These are phyloP conservation scores for Sanghuangporus sanghuang DNA, from an alignment of 1,284 basidiomycete species.

Conservation along the genomic window DNA sequence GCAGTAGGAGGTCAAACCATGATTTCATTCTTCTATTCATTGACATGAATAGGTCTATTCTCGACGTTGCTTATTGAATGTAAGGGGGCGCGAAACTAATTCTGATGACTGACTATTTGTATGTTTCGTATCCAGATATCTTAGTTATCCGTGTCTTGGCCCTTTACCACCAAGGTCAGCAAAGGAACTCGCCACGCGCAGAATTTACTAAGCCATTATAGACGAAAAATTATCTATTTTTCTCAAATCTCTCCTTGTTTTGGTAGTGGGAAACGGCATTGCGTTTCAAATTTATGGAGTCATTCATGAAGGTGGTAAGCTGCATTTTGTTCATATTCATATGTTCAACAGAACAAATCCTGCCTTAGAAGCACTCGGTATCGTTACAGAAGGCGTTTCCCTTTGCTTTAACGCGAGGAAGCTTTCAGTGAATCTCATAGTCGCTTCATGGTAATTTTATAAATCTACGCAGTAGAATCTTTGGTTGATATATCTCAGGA, in stretches of 20 bases:
- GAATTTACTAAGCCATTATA: not conserved
- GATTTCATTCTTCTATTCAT: not conserved
- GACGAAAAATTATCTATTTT: not conserved
- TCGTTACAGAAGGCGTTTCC: no score
- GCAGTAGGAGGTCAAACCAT: not conserved
- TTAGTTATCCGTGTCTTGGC: conserved; percentile 6
- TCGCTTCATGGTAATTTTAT: not conserved
- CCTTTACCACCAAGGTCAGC: conserved; percentile 2
- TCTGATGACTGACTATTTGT: not conserved
- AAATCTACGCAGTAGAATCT: not conserved
- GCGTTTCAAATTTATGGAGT: no score
- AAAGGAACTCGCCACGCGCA: not conserved
- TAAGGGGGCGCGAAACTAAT: not conserved
- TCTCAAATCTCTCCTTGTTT: not conserved
- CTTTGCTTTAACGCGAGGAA: not conserved
- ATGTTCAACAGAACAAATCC: no score
- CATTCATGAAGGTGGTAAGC: no score
- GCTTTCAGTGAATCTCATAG: not conserved
- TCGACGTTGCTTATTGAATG: not conserved
- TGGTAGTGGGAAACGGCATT: not conserved
- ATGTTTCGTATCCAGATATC: not conserved
- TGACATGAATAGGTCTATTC: not conserved
- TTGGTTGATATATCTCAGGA: not conserved
- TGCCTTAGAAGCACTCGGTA: no score
- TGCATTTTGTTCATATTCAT: no score